phyloP scores from a whole-genome alignment of 1,284 basidiomycete species.

The Jaminaea rosea region DNA sequence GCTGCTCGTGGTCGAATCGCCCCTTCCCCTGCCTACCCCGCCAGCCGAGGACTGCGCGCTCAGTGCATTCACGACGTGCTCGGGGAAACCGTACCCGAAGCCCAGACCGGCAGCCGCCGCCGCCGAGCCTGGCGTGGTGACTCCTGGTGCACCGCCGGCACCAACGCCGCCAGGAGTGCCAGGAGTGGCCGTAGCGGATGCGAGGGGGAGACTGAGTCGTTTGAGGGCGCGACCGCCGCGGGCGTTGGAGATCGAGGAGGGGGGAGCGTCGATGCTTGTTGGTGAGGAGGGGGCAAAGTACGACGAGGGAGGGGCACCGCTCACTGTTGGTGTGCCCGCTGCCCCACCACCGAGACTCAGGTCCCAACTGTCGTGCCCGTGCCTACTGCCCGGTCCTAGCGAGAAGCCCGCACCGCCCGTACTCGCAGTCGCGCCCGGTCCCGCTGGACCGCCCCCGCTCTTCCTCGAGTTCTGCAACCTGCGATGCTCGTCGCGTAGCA shows the following conservation, averaged over 20 bases:
- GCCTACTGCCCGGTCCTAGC: not conserved
- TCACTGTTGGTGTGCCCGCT: not conserved
- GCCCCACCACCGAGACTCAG: not conserved
- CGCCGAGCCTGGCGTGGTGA: too few relatives aligned
- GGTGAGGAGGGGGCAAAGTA: not conserved
- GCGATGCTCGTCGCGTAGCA: constrained; percentile 31
- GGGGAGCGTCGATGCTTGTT: not conserved
- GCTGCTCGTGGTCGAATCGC: too few relatives aligned
- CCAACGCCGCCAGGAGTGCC: too few relatives aligned
- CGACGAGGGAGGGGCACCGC: not conserved
- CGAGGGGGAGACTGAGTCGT: constrained; percentile 16
- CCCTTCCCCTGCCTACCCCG: too few relatives aligned
- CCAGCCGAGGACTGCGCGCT: too few relatives aligned
- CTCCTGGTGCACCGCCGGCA: too few relatives aligned
- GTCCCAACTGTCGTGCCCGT: not conserved
- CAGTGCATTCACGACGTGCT: too few relatives aligned
- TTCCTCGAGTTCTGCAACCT: constrained; percentile 13
- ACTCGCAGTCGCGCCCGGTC: constrained; percentile 14
- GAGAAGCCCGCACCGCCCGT: not conserved
- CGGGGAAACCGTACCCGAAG: too few relatives aligned
- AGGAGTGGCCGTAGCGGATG: too few relatives aligned
- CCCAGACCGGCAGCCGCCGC: too few relatives aligned
- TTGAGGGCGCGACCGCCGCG: constrained; percentile 11
- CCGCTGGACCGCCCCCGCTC: too few relatives aligned
- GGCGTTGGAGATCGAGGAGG: not conserved